Evolutionary conservation across 1,284 basidiomycete species (phyloP).

Genomic region (Heterobasidion irregulare): DNA sequence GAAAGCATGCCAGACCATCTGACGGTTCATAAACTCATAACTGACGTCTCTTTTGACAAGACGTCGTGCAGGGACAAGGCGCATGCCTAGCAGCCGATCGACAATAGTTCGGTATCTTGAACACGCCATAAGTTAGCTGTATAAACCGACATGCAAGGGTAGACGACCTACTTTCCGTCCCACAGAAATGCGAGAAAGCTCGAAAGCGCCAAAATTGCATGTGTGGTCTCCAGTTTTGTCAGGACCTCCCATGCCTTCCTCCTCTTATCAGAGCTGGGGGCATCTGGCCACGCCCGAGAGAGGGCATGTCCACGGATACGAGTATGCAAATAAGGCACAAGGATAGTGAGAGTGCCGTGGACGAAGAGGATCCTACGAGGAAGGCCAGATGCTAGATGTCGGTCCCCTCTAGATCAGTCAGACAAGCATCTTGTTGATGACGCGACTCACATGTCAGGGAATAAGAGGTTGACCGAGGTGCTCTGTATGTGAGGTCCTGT

Average conservation of each 20-base stretch:
- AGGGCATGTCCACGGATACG: conserved; percentile 73
- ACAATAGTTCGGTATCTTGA: conserved; percentile 78
- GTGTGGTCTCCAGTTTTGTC: conserved; percentile 57
- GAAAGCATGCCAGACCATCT: conserved; percentile 99
- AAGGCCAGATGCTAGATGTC: conserved; percentile 47
- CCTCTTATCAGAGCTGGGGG: conserved; percentile 68
- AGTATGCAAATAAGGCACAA: conserved; percentile 74
- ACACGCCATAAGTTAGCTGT: not conserved
- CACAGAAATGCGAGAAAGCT: conserved; percentile 84
- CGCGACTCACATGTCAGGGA: conserved; percentile 26
- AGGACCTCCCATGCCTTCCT: conserved; percentile 74
- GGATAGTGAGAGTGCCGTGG: conserved; percentile 69
- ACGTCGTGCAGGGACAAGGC: conserved; percentile 67
- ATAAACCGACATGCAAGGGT: not conserved
- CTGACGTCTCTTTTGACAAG: conserved; percentile 81
- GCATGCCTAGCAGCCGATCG: conserved; percentile 77
- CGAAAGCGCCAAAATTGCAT: conserved; percentile 52
- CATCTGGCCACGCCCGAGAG: conserved; percentile 84
- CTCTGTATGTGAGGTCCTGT: conserved; percentile 72
- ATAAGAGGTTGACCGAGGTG: conserved; percentile 17
- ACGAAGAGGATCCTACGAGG: conserved; percentile 52
- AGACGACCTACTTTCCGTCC: conserved; percentile 65
- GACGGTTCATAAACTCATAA: conserved; percentile 98
- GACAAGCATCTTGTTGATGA: not conserved
- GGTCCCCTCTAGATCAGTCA: too few relatives aligned